A percentile compares a stretch with the other conserved stretches of the same genome.
phyloP scores from a whole-genome alignment of 2,329 filamentous ascomycete species.

The Trichoderma sp. region DNA sequence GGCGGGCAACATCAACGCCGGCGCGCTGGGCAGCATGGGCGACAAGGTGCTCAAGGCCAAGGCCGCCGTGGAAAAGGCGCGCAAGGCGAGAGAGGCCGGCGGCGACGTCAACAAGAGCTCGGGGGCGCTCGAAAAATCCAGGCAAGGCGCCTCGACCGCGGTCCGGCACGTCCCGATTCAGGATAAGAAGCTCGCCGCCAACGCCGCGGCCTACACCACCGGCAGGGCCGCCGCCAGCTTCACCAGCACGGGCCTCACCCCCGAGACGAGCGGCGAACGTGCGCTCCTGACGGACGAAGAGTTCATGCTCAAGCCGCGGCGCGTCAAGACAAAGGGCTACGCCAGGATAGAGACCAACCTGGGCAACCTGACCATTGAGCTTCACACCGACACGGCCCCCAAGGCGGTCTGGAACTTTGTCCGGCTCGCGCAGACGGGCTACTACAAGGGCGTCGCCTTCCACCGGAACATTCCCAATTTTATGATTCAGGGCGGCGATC shows the following conservation, averaged over 20 bases:
- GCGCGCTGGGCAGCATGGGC: conserved; percentile 74
- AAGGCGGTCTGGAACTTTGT: conserved; percentile 98
- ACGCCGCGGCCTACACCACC: conserved; percentile 87
- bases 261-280: conserved; percentile 83
- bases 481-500: conserved; percentile 98
- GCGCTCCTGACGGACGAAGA: conserved; percentile 91
- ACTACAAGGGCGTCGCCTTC: conserved; percentile 82
- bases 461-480: conserved; percentile 95
- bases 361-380: conserved; percentile 83
- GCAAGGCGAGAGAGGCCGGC: conserved; percentile 68
- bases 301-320: conserved; percentile 89
- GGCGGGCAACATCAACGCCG: conserved; percentile 72
- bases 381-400: conserved; percentile 88
- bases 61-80: conserved; percentile 88
- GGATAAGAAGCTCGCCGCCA: conserved; percentile 69
- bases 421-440: conserved; percentile 81
- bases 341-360: conserved; percentile 84
- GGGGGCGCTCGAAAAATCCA: conserved; percentile 46
- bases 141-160: conserved; percentile 23
- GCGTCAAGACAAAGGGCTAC: conserved; percentile 88
- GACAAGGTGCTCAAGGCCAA: conserved; percentile 89
- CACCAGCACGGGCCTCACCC: conserved; percentile 90
- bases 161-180: conserved; percentile 48
- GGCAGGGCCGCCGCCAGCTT: conserved; percentile 91
- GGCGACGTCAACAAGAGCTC: conserved; percentile 59